Base-by-base conservation (phyloP, 208 protist genomes). In the Crithidia expoeki region DNA sequence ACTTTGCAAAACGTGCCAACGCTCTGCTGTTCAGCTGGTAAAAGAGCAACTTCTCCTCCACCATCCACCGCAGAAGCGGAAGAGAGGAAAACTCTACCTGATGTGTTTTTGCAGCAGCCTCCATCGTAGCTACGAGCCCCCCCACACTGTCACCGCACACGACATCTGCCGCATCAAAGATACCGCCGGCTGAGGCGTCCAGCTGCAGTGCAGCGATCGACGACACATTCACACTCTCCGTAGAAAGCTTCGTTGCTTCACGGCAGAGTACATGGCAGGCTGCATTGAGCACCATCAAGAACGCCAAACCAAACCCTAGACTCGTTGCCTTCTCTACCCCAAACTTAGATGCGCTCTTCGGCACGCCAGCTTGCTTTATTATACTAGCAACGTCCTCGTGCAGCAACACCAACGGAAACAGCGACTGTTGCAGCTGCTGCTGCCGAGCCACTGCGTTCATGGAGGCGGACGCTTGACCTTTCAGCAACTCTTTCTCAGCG, bases 121-220 rank as follows among this genome's bases (percentile, higher is more conserved):
- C 61, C 75, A 81, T 81, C 9, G 40, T 60, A 51, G 33, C 23
- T 14, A 68, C 33, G 40, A 80, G 9, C 3, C 14, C 6, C 21
- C 66, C 63, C 12, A 79, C 51, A 44, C 27, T 40, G 21, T 34
- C 53, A 38, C 56, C 56, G 10, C 75, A 74, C 19, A 66, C 52
- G 25, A 59, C 59, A 42, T 95, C 79, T n/a, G 84, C 78, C 14
- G 79, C 61, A 17, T 72, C 62, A 4, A 95, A 57, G 17, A 94
- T 42, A 32, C 90, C 90, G 2, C 90, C 90, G 0, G 80, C 84
- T 4, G 66, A 77, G 4, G 63, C 38, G 40, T 76, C 57, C 50
- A 95, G 52, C 1, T 76, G 72, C 12, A 95, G 67, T 12, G 80
- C 79, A 12, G 66, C 76, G 47, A 94, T 64, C 11, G 86, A 91